Evolutionary conservation across 768 basidiomycete species (phyloP), one percentile per base, ranked within the genome.

Genomic region (Lactarius tabidus): DNA sequence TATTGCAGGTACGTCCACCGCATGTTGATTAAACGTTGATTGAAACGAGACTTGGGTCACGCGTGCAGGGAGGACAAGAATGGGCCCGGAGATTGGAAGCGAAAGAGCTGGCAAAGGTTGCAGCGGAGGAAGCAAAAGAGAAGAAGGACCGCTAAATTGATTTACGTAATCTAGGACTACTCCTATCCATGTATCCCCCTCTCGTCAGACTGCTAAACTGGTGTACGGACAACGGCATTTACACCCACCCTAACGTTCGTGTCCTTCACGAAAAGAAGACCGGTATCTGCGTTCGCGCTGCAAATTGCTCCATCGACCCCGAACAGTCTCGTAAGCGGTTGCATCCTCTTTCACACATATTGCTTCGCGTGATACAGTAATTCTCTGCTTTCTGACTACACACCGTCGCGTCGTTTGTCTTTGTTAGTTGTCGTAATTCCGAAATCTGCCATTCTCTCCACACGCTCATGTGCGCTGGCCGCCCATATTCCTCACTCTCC

Each of bases 31-130:
- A 51, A 15, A 51, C 14, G 66, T 60, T 63, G 23, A 57, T 51
- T 18, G 55, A 26, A 53, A 54, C 39, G 20, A 53, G 12, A 61
- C 61, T 43, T 48, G 58, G 41, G 33, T 48, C 35, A 55, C 58
- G 51, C n/a, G 70, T 60, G 71, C 77, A 95, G 87, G 87, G 85
- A 62, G 93, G 93, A 26, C 92, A 95, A 72, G 93, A 92, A 78
- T 95, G 66, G 68, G 69, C 69, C 43, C 69, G 69, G 58, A 59
- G 69, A 56, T 57, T 65, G 52, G 69, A 70, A 52, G 61, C 57
- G 57, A 64, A 41, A 17, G 69, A 70, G 51, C 6, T 60, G 48
- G 67, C 67, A 20, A 70, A 61, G 64, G 52, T 68, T 45, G 64
- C 59, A 33, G 64, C 55, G 14, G 57, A 64, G 63, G 70, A 69